Percentiles rank a stretch among this genome's conserved stretches.
Conservation (phyloP, 805 yeast species). For the Candida verbasci region DNA sequence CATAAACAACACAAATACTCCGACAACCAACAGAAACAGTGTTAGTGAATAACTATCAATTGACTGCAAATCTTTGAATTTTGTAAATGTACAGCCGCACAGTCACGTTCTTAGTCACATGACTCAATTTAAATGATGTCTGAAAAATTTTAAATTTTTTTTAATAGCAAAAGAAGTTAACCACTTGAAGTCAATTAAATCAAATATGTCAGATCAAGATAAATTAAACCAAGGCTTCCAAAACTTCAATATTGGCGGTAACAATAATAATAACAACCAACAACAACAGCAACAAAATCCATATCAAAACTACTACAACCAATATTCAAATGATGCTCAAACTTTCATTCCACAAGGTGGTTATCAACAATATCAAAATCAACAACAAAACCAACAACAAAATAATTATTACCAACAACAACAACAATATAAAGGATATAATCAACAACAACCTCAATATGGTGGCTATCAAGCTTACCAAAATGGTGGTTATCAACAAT, state of each 20-base stretch:
- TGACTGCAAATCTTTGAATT: no score
- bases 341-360: slow-evolving; percentile 43
- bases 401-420: slow-evolving; percentile 13
- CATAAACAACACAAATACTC: no score
- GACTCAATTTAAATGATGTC: not conserved
- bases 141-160: slow-evolving; percentile 5
- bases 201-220: slow-evolving; percentile 36
- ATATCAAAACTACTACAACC: slow-evolving; percentile 28
- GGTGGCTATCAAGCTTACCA: slow-evolving; percentile 18
- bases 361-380: slow-evolving; percentile 6
- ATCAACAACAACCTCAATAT: slow-evolving; percentile 16
- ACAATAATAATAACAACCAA: slow-evolving; percentile 12
- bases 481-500: slow-evolving; percentile 16
- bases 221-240: slow-evolving; percentile 42
- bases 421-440: slow-evolving; percentile 12
- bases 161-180: not conserved
- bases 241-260: slow-evolving; percentile 35
- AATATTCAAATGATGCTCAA: slow-evolving; percentile 41
- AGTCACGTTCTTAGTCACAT: no score
- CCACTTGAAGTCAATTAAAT: no score
- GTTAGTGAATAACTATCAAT: no score
- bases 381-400: slow-evolving; percentile 11
- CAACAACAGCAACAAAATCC: slow-evolving; percentile 13
- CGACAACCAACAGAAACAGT: no score
- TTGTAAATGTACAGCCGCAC: no score